Percentiles rank a stretch among this genome's conserved stretches.
Conservation (phyloP, 179 eudicot genomes). For the Corrigiola litoralis region DNA sequence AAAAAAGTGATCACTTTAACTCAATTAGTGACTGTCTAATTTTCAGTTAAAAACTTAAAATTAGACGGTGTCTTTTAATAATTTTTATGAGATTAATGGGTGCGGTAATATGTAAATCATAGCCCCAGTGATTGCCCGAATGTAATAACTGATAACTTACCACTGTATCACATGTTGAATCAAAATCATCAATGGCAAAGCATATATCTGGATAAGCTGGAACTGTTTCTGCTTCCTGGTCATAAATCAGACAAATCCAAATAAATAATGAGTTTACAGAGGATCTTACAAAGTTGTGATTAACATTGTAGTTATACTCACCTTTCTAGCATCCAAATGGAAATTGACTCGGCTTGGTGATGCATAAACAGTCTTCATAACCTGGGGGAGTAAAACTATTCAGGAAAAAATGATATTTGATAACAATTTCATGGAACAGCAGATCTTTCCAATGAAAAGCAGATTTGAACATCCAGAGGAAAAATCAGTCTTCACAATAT, state of each 20-base stretch:
- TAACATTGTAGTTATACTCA: conserved; percentile 24
- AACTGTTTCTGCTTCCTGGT: conserved; percentile 89
- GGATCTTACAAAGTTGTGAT: neutral
- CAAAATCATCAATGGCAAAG: conserved; percentile 98
- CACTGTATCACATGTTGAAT: conserved; percentile 97
- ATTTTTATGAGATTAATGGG: no score
- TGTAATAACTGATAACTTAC: conserved; percentile 33
- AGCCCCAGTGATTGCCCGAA: neutral
- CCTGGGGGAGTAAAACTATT: conserved; percentile 37
- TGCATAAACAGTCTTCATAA: conserved; percentile 97
- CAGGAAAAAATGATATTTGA: neutral
- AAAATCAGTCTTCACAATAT: no score
- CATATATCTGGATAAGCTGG: conserved; percentile 99
- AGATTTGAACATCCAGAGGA: neutral
- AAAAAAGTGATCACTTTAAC: no score
- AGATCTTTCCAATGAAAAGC: neutral
- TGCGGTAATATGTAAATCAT: no score
- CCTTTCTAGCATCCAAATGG: conserved; percentile 98
- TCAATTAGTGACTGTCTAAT: no score
- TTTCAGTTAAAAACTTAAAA: no score
- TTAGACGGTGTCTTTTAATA: no score
- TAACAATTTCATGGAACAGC: neutral
- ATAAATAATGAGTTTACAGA: neutral
- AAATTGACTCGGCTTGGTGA: conserved; percentile 97
- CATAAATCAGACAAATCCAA: conserved; percentile 10